These are phyloP conservation scores for Darksidea phi DNA, from an alignment of 495 filamentous ascomycete genomes.

Conservation along the genomic window DNA sequence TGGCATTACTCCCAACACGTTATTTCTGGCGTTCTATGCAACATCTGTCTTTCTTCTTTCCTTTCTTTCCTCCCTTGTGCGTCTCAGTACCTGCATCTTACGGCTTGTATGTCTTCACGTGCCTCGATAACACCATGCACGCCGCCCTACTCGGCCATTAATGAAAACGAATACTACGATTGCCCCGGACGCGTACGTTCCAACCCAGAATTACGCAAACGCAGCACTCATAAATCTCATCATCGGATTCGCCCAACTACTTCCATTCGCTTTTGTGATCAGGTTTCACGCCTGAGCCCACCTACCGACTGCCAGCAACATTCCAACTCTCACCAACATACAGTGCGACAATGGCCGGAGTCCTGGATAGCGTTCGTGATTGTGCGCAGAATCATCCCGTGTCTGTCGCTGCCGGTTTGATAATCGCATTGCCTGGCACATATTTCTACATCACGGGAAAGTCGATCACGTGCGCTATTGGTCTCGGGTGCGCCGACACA, in stretches of 20 bases:
- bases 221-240: too few relatives aligned
- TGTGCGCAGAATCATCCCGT: slow-evolving; percentile 23
- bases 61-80: slow-evolving; percentile 4
- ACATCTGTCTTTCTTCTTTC: not conserved
- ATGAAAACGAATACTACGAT: slow-evolving; percentile 22
- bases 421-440: slow-evolving; percentile 24
- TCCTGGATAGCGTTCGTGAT: slow-evolving; percentile 17
- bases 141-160: slow-evolving; percentile 11
- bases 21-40: slow-evolving; percentile 13
- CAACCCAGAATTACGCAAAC: too few relatives aligned
- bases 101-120: not conserved
- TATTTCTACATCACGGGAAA: slow-evolving; percentile 21
- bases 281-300: not conserved
- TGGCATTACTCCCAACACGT: slow-evolving; percentile 17
- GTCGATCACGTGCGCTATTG: slow-evolving; percentile 7
- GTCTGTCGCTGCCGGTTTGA: slow-evolving; percentile 13
- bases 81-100: slow-evolving; percentile 7
- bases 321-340: too few relatives aligned
- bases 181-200: not conserved
- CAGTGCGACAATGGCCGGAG: slow-evolving; percentile 13
- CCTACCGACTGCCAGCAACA: not conserved
- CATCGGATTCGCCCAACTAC: too few relatives aligned
- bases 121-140: slow-evolving; percentile 8
- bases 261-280: not conserved
- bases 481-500: slow-evolving; percentile 4